These are phyloP conservation scores for Pseudonitzschia pungens DNA, from an alignment of 108 stramenopile species.

Conservation along the genomic window DNA sequence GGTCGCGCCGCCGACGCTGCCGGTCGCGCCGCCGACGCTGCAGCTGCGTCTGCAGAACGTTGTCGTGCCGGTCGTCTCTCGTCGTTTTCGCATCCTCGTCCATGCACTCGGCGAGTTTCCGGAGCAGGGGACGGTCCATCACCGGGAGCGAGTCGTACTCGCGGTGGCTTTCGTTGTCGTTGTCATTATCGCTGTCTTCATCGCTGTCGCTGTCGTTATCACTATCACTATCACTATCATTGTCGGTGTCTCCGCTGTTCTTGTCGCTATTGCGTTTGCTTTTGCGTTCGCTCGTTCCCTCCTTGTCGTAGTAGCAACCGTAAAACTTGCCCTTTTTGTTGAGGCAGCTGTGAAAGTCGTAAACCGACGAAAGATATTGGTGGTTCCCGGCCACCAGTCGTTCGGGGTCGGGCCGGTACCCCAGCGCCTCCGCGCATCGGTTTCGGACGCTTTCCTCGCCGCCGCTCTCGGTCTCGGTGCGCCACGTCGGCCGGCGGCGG, in stretches of 20 bases:
- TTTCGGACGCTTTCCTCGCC: background rate
- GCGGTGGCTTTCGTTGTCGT: background rate
- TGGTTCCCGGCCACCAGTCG: background rate
- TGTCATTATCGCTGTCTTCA: background rate
- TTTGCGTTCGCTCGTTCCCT: no score
- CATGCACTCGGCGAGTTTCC: background rate
- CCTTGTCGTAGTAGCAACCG: no score
- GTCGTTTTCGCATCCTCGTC: background rate
- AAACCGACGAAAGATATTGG: background rate
- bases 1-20: no score
- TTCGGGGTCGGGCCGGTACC: background rate
- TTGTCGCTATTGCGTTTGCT: no score
- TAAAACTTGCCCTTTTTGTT: no score
- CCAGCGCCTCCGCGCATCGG: background rate
- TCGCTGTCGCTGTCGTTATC: no score
- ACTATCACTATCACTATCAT: no score
- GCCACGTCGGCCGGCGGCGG: conserved; percentile 3
- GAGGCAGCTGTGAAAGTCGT: background rate
- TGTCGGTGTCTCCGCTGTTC: no score
- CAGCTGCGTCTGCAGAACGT: no score
- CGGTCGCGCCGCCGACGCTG: no score
- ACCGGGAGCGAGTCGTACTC: background rate
- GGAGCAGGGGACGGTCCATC: background rate
- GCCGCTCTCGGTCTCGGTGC: background rate
- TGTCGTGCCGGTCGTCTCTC: no score